Evolutionary conservation across 2,329 filamentous ascomycete species (phyloP).

Genomic region (Phaeomoniella chlamydospora): DNA sequence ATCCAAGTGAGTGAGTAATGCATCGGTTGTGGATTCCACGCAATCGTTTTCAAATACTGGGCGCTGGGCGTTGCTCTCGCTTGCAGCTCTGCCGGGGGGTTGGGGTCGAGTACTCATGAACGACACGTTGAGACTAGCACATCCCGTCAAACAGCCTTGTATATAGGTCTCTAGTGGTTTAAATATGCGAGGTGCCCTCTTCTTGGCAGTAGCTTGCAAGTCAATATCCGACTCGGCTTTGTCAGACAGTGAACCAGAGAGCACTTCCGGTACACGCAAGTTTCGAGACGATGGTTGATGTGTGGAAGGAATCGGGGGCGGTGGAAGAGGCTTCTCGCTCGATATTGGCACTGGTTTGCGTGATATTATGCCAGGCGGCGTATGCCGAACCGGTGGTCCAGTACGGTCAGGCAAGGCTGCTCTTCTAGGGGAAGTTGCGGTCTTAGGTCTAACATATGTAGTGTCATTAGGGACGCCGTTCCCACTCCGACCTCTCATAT

Average conservation of each 20-base stretch:
- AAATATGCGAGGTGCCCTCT: slow-evolving; percentile 30
- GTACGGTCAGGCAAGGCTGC: neutral
- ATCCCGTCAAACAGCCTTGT: slow-evolving; percentile 50
- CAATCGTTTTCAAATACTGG: slow-evolving; percentile 5
- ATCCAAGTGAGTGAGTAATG: slow-evolving; percentile 48
- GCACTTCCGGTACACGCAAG: neutral
- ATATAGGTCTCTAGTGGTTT: slow-evolving; percentile 67
- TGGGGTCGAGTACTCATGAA: slow-evolving; percentile 44
- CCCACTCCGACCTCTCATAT: neutral
- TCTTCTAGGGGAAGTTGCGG: neutral
- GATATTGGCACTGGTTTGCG: neutral
- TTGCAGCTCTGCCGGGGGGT: slow-evolving; percentile 14
- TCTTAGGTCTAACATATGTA: neutral
- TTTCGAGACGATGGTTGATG: too few relatives aligned
- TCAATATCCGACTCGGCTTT: neutral
- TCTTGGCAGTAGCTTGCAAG: neutral
- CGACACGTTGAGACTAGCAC: slow-evolving; percentile 60
- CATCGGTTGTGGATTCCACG: slow-evolving; percentile 15
- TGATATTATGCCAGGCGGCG: neutral
- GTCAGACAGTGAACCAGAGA: neutral
- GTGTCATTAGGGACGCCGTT: neutral
- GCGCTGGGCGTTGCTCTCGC: slow-evolving; percentile 17
- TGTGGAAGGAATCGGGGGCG: too few relatives aligned
- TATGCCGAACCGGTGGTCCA: neutral
- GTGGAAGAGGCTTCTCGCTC: neutral